Evolutionary conservation across 169 alveolate species (phyloP), one percentile per base, ranked within the genome.

Genomic region (Plasmodium fragile): DNA sequence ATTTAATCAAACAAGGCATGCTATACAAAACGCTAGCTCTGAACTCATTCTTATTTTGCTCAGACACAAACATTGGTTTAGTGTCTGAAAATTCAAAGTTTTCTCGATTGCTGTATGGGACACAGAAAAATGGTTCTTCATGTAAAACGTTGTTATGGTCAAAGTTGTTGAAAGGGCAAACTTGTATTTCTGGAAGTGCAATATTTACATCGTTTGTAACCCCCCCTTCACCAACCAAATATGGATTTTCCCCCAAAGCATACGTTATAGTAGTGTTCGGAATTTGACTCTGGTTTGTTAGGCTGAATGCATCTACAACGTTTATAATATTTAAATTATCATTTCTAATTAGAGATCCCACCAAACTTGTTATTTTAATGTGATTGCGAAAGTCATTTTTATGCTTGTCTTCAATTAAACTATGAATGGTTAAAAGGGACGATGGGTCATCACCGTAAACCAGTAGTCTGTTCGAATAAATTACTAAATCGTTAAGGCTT

Each of bases 371-470:
- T 43, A 79, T 89, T 89, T 89, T 89, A 78, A 89, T 89, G 43
- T 89, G 90, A 89, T 89, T 79, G 78, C 94, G 87, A 78, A 89
- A 89, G 72, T 65, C 94, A 78, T 89, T 79, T 77, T 79, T 79
- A 78, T 89, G 16, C 78, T 34, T 59, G 81, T 89, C 89, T 78
- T 78, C 90, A 59, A 89, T 79, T 65, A 89, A 77, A 39, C 70
- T 89, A 43, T 89, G 36, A 78, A 77, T 78, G 49, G 55, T 89
- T 69, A 77, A 78, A 65, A 89, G 43, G 55, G 72, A 69, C 77
- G 89, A 65, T 65, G 82, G 75, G 69, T 89, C 89, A 41, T 78
- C 94, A 28, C 43, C 80, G 72, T 89, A 52, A 89, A 59, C n/a
- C 28, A 78, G 83, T 49, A 89, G 69, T 69, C 32, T 89, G 49